These are phyloP conservation scores for Suillus ampliporus DNA, from an alignment of 768 basidiomycete species.

Conservation along the genomic window DNA sequence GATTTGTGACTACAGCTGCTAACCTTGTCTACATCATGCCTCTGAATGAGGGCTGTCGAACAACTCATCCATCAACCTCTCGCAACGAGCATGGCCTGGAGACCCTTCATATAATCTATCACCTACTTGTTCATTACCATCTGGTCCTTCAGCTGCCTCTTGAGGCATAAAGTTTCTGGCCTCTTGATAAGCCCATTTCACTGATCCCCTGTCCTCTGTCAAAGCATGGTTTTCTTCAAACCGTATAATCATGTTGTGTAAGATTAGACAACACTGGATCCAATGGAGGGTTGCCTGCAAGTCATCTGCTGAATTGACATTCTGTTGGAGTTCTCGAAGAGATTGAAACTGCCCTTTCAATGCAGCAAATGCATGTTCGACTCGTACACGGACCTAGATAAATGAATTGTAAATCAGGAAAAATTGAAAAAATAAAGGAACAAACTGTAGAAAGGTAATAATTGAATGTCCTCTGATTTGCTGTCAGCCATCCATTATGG, in stretches of 20 bases:
- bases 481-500: not conserved
- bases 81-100: not conserved
- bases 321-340: constrained; percentile 1
- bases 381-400: constrained; percentile 8
- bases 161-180: too few relatives aligned
- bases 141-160: not conserved
- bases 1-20: too few relatives aligned
- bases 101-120: constrained; percentile 1
- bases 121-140: too few relatives aligned
- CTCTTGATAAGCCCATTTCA: too few relatives aligned
- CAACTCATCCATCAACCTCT: not conserved
- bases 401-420: constrained; percentile 9
- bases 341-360: constrained; percentile 12
- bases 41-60: not conserved
- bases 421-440: not conserved
- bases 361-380: constrained; percentile 13
- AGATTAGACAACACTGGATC: constrained; percentile 5
- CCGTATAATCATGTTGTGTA: constrained; percentile 10
- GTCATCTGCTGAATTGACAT: not conserved
- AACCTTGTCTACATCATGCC: not conserved
- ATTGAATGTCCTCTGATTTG: constrained; percentile 3
- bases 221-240: constrained; percentile 13
- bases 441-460: constrained; percentile 6
- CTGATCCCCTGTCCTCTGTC: too few relatives aligned
- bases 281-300: not conserved